Percentiles rank a stretch among this genome's conserved stretches.
These are phyloP conservation scores for Thermoascus crustaceus DNA, from an alignment of 2,329 filamentous ascomycete species.

Conservation along the genomic window DNA sequence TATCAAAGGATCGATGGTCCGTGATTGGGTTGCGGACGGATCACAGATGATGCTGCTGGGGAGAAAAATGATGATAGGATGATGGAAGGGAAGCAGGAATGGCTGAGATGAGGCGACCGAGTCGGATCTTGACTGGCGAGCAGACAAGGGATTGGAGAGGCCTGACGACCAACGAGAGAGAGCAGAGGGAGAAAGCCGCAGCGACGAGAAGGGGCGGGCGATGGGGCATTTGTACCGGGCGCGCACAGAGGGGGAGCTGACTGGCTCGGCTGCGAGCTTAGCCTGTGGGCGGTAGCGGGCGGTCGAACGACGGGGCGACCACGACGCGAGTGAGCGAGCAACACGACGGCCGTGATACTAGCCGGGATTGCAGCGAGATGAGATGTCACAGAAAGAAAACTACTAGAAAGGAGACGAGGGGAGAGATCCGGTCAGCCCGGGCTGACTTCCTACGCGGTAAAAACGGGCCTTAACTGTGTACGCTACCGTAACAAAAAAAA, in stretches of 20 bases:
- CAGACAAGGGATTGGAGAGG: constrained; percentile 15
- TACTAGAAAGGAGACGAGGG: too few species aligned
- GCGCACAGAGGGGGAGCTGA: constrained; percentile 15
- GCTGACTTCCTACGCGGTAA: too few species aligned
- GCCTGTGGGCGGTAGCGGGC: too few species aligned
- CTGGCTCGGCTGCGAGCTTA: constrained; percentile 17
- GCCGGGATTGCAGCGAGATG: too few species aligned
- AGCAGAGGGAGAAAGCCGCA: constrained; percentile 30
- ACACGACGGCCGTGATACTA: too few species aligned
- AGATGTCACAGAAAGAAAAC: too few species aligned
- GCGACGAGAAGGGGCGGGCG: constrained; percentile 26
- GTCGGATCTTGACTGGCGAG: background rate
- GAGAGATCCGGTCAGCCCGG: too few species aligned
- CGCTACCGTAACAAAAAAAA: too few species aligned
- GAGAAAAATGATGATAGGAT: constrained; percentile 13
- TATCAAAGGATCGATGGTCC: background rate
- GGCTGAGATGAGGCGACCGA: background rate
- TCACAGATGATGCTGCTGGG: constrained; percentile 1
- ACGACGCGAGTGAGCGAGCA: too few species aligned
- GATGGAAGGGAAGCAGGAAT: constrained; percentile 10
- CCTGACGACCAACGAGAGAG: constrained; percentile 34
- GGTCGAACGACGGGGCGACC: too few species aligned
- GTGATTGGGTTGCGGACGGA: background rate
- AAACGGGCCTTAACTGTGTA: too few species aligned
- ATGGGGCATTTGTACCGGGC: constrained; percentile 36